Evolutionary conservation across 257 asterid genomes (phyloP), one percentile per base, ranked within the genome.

Genomic region (Salvia miltiorrhiza): DNA sequence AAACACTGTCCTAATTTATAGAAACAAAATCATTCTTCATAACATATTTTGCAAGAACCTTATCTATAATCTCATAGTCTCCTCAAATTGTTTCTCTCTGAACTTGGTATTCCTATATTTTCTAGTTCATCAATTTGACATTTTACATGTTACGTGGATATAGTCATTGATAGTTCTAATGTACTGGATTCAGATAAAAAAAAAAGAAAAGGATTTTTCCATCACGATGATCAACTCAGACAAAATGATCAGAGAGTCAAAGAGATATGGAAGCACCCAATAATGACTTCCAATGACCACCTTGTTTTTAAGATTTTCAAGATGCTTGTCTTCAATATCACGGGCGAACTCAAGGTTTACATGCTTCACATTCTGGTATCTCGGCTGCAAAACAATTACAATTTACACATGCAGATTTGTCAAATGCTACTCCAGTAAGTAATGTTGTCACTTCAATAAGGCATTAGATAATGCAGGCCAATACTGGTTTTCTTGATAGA

Each of bases 281-380:
- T 6, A 19, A 59, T 26, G 5, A 41, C 47, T 24, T 62, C 48
- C 7, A 26, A 53, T 61, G 23, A 26, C 54, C 67, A 90, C 99
- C 97, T 86, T 85, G 73, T 58, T 80, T 70, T 81, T 90, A 53
- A 90, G 79, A 43, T 71, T 73, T 73, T 88, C 86, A 56, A 93
- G 87, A 81, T 90, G 92, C 73, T 57, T 77, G 79, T 90, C 99
- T 76, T 90, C 97, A 68, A 90, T 75, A 75, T 87, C 94, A 40
- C 82, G 95, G 40, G 92, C 87, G 64, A 93, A 93, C 84, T 93
- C 99, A 47, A 93, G 97, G 86, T 76, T 89, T 76, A 93, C 81
- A 65, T 82, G 89, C 89, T 87, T 91, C 86, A 93, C 92, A 83
- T 82, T 87, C 57, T 44, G 84, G 80, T 90, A 93, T 62, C 99